Conservation (phyloP, 2,329 filamentous ascomycete genomes). For the Fusarium chlamydosporum region DNA sequence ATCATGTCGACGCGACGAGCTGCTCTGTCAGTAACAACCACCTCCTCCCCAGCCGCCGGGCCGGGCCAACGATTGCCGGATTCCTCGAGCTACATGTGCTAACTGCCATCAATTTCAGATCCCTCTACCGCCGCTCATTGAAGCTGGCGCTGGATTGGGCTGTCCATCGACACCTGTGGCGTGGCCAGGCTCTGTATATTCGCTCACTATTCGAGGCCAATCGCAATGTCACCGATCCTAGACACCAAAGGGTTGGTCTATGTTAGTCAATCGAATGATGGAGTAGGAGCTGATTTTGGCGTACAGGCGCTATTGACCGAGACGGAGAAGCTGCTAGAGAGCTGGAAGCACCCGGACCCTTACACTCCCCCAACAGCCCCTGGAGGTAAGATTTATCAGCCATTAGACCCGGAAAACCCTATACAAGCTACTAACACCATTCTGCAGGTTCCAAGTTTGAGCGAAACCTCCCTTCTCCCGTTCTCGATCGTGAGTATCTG, state of each 20-base stretch:
- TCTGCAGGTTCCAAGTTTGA: constrained; percentile 91
- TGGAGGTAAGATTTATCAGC: constrained; percentile 74
- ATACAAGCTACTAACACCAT: constrained; percentile 28
- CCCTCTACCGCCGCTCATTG: constrained; percentile 90
- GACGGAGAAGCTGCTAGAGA: constrained; percentile 88
- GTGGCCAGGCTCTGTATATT: constrained; percentile 96
- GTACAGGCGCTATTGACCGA: constrained; percentile 83
- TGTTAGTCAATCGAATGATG: not conserved
- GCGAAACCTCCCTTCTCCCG: constrained; percentile 86
- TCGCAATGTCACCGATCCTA: constrained; percentile 83
- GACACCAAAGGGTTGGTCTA: constrained; percentile 81
- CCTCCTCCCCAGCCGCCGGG: constrained; percentile 28
- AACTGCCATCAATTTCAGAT: constrained; percentile 59
- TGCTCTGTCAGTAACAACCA: constrained; percentile 61
- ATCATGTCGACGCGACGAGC: constrained; percentile 61
- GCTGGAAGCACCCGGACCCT: constrained; percentile 98
- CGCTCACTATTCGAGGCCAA: constrained; percentile 96
- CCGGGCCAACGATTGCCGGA: constrained; percentile 13
- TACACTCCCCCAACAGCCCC: constrained; percentile 91
- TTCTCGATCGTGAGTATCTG: constrained; percentile 79
- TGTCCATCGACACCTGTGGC: constrained; percentile 92
- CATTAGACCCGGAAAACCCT: not conserved
- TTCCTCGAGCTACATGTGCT: constrained; percentile 25
- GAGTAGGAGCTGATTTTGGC: constrained; percentile 16
- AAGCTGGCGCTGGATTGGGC: constrained; percentile 97